Evolutionary conservation across 148 eudicot species (phyloP).

Genomic region (Heliamphora exappendiculata): DNA sequence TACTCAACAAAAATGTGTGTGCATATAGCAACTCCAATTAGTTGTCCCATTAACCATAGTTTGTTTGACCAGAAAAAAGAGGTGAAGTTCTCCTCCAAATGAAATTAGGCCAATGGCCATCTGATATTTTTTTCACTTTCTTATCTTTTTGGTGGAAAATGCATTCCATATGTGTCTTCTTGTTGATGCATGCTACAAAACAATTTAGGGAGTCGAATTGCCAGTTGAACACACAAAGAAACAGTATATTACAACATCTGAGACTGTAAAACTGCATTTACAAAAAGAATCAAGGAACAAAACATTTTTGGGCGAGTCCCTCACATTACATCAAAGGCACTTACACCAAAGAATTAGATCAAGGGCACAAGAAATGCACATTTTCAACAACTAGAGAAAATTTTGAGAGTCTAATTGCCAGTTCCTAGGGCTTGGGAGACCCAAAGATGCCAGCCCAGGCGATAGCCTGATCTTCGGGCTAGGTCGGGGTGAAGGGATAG

Average conservation of each 20-base stretch:
- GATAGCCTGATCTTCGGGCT: slow-evolving; percentile 36
- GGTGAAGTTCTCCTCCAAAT: neutral
- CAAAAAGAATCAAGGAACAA: slow-evolving; percentile 10
- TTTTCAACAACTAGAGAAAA: neutral
- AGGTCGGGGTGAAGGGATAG: slow-evolving; percentile 52
- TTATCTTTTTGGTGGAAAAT: neutral
- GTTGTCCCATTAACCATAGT: neutral
- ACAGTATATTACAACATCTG: neutral
- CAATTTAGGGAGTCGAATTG: neutral
- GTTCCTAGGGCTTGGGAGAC: slow-evolving; percentile 45
- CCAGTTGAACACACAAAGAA: neutral
- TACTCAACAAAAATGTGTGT: neutral
- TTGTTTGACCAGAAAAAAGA: neutral
- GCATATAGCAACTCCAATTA: neutral
- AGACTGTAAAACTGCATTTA: neutral
- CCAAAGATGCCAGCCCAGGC: slow-evolving; percentile 42
- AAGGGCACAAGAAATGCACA: slow-evolving; percentile 12
- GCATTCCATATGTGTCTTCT: neutral
- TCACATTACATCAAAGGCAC: neutral
- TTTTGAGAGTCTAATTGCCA: slow-evolving; percentile 10
- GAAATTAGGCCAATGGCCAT: neutral
- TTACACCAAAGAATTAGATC: neutral
- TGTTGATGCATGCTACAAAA: neutral
- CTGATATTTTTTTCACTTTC: neutral
- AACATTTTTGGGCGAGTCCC: neutral